Conservation (phyloP, 345 rosid species). For the Hypericum androsaemum region DNA sequence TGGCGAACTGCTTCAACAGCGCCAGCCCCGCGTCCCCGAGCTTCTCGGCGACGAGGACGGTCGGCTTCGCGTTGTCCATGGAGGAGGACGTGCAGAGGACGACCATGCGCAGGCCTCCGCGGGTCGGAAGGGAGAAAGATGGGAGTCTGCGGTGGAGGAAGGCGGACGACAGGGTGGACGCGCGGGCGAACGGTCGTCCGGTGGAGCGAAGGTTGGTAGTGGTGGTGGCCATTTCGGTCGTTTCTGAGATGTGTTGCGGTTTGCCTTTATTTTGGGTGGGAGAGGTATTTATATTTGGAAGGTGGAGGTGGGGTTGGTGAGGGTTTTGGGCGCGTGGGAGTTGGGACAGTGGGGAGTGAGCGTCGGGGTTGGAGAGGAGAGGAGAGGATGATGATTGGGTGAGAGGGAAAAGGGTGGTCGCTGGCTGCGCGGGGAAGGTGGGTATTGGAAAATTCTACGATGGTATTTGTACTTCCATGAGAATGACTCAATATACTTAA, state of each 20-base stretch:
- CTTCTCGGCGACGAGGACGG: conserved; percentile 17
- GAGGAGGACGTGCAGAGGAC: neutral
- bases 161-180: neutral
- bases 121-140: neutral
- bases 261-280: neutral
- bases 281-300: neutral
- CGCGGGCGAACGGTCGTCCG: neutral
- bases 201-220: neutral
- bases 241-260: neutral
- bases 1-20: conserved; percentile 13
- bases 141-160: neutral
- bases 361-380: no score
- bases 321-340: no score
- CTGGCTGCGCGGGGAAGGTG: no score
- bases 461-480: no score
- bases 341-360: no score
- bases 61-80: conserved; percentile 8
- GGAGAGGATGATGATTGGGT: no score
- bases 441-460: no score
- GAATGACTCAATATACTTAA: no score
- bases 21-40: conserved; percentile 20
- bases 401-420: no score
- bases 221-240: neutral
- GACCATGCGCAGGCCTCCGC: conserved; percentile 1
- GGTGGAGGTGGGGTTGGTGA: no score